Evolutionary conservation across 164 flowering plant species (phyloP), one percentile per base, ranked within the genome.

Genomic region (Liquidambar formosana): DNA sequence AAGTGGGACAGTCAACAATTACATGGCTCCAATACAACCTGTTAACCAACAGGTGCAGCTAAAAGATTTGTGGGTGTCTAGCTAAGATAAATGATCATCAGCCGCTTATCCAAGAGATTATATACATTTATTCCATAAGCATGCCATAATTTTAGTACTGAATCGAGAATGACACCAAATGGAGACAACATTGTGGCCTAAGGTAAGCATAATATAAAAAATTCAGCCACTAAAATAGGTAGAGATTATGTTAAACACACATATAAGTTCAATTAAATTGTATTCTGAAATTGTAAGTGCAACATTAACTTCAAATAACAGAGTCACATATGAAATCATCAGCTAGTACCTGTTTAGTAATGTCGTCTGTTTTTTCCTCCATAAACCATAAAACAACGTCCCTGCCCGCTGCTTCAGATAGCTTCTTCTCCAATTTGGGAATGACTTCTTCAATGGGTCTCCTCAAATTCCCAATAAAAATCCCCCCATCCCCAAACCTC

Each of bases 401-500:
- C 76, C 85, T 79, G 41, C 92, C 98, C 1, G 96, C 93, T 38
- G 94, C 94, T 75, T 90, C 96, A 27, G 92, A 80, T 5, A 94
- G 78, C 81, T 94, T 94, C 65, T 80, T 84, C 89, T 94, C 94
- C 85, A 94, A 82, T 61, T 80, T 83, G 16, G 98, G 96, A 33
- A 88, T 85, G 44, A 83, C 97, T 76, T 91, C 91, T 56, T 88
- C 93, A 81, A 91, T 84, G 15, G 97, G 97, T 73, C 69, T 90
- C 80, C 98, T 87, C 86, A 94, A 73, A 77, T 94, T 94, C 27
- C 98, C 97, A 63, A 94, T 81, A 62, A 91, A 94, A 53, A 94
- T 94, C 1, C 98, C 98, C 16, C 98, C 98, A 80, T 92, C 97
- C 43, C 97, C 98, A 73, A 94, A 92, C 72, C 98, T 89, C 67